Base-by-base conservation (phyloP, 192 early-diverging fungal species). In the Allomyces macrogynus region DNA sequence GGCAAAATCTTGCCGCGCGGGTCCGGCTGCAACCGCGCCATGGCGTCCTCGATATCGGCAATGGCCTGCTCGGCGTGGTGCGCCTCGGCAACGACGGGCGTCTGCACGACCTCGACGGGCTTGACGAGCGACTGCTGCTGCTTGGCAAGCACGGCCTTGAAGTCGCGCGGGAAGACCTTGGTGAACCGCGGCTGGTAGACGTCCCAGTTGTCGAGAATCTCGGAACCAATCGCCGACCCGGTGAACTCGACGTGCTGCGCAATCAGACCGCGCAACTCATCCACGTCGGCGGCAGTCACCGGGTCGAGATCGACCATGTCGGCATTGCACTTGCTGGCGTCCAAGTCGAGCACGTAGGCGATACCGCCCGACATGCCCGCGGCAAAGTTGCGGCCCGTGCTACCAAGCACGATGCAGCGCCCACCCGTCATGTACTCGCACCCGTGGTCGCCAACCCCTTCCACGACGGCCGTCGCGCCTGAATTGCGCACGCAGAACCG, bases 401-500 rank as follows among this genome's bases (percentile, higher is more conserved):
- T 63, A 67, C 93, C 95, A 9, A 98, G 78, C 40, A 98, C 83
- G 27, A 98, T 79, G 44, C 89, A 87, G 44, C 91, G 81, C 61
- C 95, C 95, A 61, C 95, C 95, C 9, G 95, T 98, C 95, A 98
- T 98, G 80, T 98, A 98, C 81, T 98, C 95, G 76, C 93, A 96
- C 64, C 93, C 95, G 73, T 98, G 95, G 80, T 98, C 95, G 69
- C 95, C 95, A 25, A 87, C 84, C 67, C 95, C 95, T 75, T 98
- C 95, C 43, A 91, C 87, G 8, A 98, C 93, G 54, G 92, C 91
- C 61, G 80, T 78, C 23, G 93, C 95, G 65, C 95, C 95, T n/a
- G 92, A 95, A 77, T 98, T 98, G 73, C 95, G 85, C 64, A 98
- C 95, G 65, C 87, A 87, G 78, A 98, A 98, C 68, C 95, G 88